Evolutionary conservation across 257 asterid species (phyloP).

Genomic region (Catharanthus roseus): DNA sequence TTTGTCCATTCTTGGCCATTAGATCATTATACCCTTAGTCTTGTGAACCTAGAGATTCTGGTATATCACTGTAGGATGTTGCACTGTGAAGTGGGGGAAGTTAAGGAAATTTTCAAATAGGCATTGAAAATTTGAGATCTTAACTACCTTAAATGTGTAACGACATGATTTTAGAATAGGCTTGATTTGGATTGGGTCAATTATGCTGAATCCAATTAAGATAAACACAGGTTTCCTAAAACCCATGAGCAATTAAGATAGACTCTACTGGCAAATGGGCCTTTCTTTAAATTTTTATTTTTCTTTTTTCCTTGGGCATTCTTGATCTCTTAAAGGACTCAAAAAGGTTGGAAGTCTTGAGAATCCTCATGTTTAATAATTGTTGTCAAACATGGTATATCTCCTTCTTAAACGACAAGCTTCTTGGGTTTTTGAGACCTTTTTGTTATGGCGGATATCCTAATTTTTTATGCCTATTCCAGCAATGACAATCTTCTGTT

Average conservation of each 20-base stretch:
- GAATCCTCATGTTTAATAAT: background rate
- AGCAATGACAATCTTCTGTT: conserved; percentile 1
- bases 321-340: background rate
- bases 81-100: background rate
- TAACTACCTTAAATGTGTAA: background rate
- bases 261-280: background rate
- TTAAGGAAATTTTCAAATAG: background rate
- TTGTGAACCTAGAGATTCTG: background rate
- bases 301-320: background rate
- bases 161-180: background rate
- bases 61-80: background rate
- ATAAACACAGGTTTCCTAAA: background rate
- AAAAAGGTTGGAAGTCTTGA: background rate
- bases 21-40: background rate
- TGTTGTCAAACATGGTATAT: background rate
- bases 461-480: background rate
- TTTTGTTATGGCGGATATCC: background rate
- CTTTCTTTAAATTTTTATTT: too few relatives aligned
- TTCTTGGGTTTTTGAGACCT: background rate
- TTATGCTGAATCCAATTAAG: background rate
- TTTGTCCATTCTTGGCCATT: background rate
- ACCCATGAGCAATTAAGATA: too few relatives aligned
- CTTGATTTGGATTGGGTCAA: background rate
- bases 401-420: background rate
- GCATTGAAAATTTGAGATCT: background rate